Base-by-base conservation (phyloP, 2,329 filamentous ascomycete species). In the Mollisiaceae sp. region DNA sequence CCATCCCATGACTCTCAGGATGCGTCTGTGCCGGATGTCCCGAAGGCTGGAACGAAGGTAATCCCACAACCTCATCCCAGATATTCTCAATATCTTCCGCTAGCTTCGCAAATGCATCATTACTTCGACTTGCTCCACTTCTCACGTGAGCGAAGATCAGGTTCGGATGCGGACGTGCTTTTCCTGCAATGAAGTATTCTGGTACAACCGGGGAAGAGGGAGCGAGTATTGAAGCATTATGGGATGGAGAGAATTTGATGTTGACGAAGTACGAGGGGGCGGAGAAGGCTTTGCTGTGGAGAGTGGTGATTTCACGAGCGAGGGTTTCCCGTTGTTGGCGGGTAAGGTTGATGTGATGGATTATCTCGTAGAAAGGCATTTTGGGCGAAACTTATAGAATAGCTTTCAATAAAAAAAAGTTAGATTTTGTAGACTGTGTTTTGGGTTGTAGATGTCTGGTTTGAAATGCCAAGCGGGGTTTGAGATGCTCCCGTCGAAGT, bases 351-450 rank as follows among this genome's bases (percentile, higher is more conserved):
- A 59, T 24, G 32, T 58, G 20, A 32, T 69, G 63, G 6, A 65
- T 50, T 9, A 69, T 54, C 18, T 65, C 24, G 58, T 69, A 67
- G 65, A 67, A 65, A 5, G 67, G 68, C 66, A 64, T 67, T 24
- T 58, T 63, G n/a, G 9, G 15, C 39, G 18, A 22, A 2, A 22
- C 4, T 57, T 41, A 5, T 15, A 38, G 32, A 38, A 56, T 56
- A 12, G 15, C 2, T 8, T 12, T 54, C n/a, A n/a, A n/a, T n/a
- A n/a, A n/a, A n/a, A n/a, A 32, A 15, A 12, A n/a, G 22, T 24
- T 24, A 22, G 15, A 11, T 50, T 11, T 24, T 24, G 22, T 20
- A 12, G 11, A 24, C 24, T 8, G n/a, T 50, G 8, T 4, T 4
- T 50, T 24, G 14, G 6, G 12, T n/a, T 43, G 14, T 18, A 6